Evolutionary conservation across 345 rosid genomes (phyloP), one percentile per base, ranked within the genome.

Genomic region (Hibiscus syriacus): DNA sequence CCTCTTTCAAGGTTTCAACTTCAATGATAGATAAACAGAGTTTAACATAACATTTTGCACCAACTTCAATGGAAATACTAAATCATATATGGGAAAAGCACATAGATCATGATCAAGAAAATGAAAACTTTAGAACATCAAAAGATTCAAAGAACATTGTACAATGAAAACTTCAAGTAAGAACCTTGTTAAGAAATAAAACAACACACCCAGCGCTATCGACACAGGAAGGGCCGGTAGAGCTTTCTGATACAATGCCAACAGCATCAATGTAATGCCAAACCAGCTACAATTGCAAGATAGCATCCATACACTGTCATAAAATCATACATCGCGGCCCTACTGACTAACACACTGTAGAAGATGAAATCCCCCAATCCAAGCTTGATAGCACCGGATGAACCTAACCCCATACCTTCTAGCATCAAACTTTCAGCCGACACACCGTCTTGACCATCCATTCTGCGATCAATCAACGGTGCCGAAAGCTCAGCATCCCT

Each of bases 221-320:
- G 98, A 92, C 50, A 92, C 96, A 0, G 97, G 97, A 66, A 92
- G 97, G 57, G 97, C 98, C 11, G 96, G 97, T 76, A 92, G 80
- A 66, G 97, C 97, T 83, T 87, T 88, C 77, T 80, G 93, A 77
- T 90, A 88, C 67, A 88, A 76, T 59, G 98, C 93, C 87, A 92
- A 58, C 0, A 90, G 80, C 86, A 92, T 77, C 74, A 92, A 66
- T 0, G 97, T 92, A n/a, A 90, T 17, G n/a, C 97, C 98, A 92
- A 80, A 55, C 98, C 97, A 2, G 98, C 98, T 65, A 92, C 78
- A 36, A 92, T 92, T 14, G 96, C 98, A 55, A 90, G 90, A 74
- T 92, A 92, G 52, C 97, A 90, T 22, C 93, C 96, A 70, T 92
- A 92, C 20, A 92, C 96, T 6, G 96, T 88, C 98, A 93, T 90